These are phyloP conservation scores for Galeopsis tetrahit DNA, from an alignment of 257 asterid species.

Conservation along the genomic window DNA sequence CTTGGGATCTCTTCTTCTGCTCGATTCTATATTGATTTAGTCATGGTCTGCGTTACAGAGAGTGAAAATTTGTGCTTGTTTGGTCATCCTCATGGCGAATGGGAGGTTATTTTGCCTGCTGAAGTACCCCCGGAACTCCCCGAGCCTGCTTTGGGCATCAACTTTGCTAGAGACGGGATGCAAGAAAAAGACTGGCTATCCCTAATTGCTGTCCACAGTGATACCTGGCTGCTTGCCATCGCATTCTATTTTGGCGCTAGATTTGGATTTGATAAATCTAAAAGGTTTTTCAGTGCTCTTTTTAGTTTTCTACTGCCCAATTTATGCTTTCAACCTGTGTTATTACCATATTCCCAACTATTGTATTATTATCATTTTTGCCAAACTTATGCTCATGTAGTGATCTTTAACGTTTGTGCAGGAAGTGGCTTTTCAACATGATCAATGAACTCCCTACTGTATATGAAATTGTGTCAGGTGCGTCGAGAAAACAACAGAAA, in stretches of 20 bases:
- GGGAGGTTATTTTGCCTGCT: constrained; percentile 81
- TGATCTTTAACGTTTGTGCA: constrained; percentile 38
- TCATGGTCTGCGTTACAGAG: constrained; percentile 45
- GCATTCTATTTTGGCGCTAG: constrained; percentile 72
- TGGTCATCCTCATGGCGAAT: constrained; percentile 64
- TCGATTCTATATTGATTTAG: constrained; percentile 22
- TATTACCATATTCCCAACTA: not conserved
- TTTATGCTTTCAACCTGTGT: constrained; percentile 1
- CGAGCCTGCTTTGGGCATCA: constrained; percentile 75
- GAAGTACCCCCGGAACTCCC: constrained; percentile 81
- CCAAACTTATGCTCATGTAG: constrained; percentile 5
- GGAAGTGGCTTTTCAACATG: constrained; percentile 82
- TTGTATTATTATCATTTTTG: too few relatives aligned
- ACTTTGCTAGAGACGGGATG: constrained; percentile 82
- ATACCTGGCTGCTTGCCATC: constrained; percentile 69
- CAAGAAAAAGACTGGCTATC: constrained; percentile 69
- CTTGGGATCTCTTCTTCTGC: not conserved
- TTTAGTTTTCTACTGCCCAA: not conserved
- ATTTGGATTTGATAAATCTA: constrained; percentile 64
- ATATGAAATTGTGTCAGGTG: constrained; percentile 78
- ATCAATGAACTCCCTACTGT: constrained; percentile 84
- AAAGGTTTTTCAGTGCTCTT: constrained; percentile 44
- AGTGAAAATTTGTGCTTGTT: constrained; percentile 69
- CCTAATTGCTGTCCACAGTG: constrained; percentile 73
- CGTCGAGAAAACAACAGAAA: constrained; percentile 60